Evolutionary conservation across 2,329 filamentous ascomycete genomes (phyloP).

Genomic region (Aureobasidium pullulans): DNA sequence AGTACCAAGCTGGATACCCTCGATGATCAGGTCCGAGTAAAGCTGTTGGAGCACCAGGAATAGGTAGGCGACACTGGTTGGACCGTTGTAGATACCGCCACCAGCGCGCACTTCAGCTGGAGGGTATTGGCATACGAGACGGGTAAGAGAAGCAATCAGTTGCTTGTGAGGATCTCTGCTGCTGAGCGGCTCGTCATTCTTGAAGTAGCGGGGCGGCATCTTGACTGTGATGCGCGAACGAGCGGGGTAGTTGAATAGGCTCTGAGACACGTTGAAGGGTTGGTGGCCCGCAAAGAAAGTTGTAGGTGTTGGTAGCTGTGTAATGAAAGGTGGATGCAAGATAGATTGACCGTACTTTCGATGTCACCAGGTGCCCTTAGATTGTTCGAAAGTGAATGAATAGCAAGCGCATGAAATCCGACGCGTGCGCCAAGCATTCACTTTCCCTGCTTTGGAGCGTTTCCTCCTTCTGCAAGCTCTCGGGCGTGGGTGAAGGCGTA

Average conservation of each 20-base stretch:
- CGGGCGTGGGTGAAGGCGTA: too few relatives aligned
- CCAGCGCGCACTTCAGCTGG: slow-evolving; percentile 39
- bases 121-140: slow-evolving; percentile 41
- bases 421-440: not conserved
- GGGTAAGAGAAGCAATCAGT: slow-evolving; percentile 42
- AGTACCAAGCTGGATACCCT: slow-evolving; percentile 38
- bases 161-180: slow-evolving; percentile 42
- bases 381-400: too few relatives aligned
- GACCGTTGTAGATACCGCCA: slow-evolving; percentile 45
- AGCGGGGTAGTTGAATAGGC: not conserved
- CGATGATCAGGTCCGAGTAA: slow-evolving; percentile 41
- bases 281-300: not conserved
- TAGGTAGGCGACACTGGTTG: slow-evolving; percentile 42
- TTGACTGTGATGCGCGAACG: slow-evolving; percentile 6
- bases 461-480: not conserved
- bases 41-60: slow-evolving; percentile 43
- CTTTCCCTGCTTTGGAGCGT: not conserved
- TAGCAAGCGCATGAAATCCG: not conserved
- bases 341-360: not conserved
- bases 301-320: not conserved
- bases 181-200: slow-evolving; percentile 31
- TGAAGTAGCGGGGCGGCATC: slow-evolving; percentile 33
- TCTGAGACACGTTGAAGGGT: not conserved
- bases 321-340: not conserved
- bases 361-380: too few relatives aligned